Evolutionary conservation across 208 protist species (phyloP), one percentile per base, ranked within the genome.

Genomic region (Zelonia costaricensis): DNA sequence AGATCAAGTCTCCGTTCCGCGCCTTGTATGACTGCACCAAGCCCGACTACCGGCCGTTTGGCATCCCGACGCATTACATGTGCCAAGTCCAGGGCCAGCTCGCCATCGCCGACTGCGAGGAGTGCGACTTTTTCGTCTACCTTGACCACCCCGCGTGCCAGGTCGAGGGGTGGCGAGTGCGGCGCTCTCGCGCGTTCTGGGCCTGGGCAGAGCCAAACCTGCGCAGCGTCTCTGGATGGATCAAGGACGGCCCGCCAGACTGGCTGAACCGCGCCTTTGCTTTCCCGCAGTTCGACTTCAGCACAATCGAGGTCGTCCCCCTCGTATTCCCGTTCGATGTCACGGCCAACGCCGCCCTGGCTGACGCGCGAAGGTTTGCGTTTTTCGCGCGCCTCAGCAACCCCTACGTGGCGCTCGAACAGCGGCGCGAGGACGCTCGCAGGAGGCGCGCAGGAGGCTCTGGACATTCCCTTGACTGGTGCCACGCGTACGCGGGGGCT

Each of bases 61-160:
- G 91, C 23, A 94, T 96, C 53, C 91, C 91, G 0, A 64, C 64
- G 20, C 61, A 79, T n/a, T 96, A 96, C 60, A 86, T 96, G 70
- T 94, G 88, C 38, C 91, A 96, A 38, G 88, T 96, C 68, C 91
- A 96, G 54, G 88, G 91, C 4, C 91, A 96, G 66, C 93, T 96
- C 73, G 81, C 88, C 20, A 93, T 96, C 63, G 81, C 84, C 0
- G 71, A 80, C 40, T 76, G 75, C 16, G 82, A 90, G n/a, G 81
- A 91, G 61, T 96, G 91, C 71, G 91, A 96, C 58, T 96, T 96
- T 40, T 96, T 96, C 51, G 83, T 94, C n/a, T 96, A 86, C 59
- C 58, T 96, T 4, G 79, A 94, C 48, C 25, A 67, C 9, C 76
- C 74, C 0, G 4, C 25, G 8, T 85, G 76, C 44, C 73, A 89